phyloP scores from a whole-genome alignment of 1,284 basidiomycete genomes.

The Sparassis latifolia region DNA sequence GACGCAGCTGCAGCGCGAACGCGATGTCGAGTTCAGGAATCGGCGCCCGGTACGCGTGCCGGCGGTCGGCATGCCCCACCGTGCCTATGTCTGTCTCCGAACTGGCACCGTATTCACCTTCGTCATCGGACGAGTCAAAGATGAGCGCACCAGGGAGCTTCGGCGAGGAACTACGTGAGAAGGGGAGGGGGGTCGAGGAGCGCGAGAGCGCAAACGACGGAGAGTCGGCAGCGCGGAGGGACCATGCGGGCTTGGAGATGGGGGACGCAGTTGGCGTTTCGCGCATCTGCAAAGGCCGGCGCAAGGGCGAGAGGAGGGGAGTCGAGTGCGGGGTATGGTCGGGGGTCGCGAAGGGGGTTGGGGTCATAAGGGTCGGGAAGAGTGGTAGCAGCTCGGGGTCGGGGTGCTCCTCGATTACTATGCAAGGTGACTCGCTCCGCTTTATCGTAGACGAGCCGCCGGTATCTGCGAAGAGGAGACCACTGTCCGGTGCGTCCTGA shows the following conservation, averaged over 20 bases:
- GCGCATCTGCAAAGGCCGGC: slow-evolving; percentile 24
- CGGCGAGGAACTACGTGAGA: slow-evolving; percentile 13
- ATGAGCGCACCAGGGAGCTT: slow-evolving; percentile 21
- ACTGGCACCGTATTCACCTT: slow-evolving; percentile 14
- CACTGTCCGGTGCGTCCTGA: slow-evolving; percentile 28
- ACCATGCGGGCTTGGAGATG: slow-evolving; percentile 32
- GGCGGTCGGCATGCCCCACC: slow-evolving; percentile 10
- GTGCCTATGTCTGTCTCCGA: neutral
- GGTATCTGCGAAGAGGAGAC: slow-evolving; percentile 12
- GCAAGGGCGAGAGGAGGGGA: slow-evolving; percentile 20
- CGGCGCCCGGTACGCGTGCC: slow-evolving; percentile 29
- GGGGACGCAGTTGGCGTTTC: slow-evolving; percentile 21
- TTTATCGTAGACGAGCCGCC: slow-evolving; percentile 9
- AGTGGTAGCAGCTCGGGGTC: slow-evolving; percentile 28
- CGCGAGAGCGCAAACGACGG: slow-evolving; percentile 20
- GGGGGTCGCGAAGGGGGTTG: slow-evolving; percentile 19
- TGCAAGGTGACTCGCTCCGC: slow-evolving; percentile 5
- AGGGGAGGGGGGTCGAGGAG: slow-evolving; percentile 5
- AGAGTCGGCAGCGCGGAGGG: slow-evolving; percentile 31
- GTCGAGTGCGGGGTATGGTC: slow-evolving; percentile 8
- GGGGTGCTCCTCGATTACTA: slow-evolving; percentile 15
- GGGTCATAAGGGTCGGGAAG: slow-evolving; percentile 11
- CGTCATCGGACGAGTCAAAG: neutral
- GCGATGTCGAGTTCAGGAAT: slow-evolving; percentile 55
- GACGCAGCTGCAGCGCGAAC: slow-evolving; percentile 69